Evolutionary conservation across 1,284 basidiomycete genomes (phyloP), one percentile per base, ranked within the genome.

Genomic region (Exobasidium cylindrosporum): DNA sequence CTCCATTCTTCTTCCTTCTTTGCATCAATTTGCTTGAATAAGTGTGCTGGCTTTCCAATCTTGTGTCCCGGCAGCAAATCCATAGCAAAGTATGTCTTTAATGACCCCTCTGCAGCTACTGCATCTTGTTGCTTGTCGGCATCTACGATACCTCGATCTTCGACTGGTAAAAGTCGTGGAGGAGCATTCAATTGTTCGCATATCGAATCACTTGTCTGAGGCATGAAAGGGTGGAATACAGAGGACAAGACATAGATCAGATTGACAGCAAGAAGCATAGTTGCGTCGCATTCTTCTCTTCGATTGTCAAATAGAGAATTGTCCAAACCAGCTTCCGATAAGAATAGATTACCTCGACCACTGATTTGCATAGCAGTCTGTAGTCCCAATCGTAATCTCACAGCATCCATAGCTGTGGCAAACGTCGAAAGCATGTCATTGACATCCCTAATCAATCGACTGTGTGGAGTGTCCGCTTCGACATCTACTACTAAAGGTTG

Each of bases 181-280:
- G 93, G 93, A 0, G 93, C 94, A 79, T 96, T 92, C 68, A 98
- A 86, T 80, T 98, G 96, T 31, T 82, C 80, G 64, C 96, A 85
- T 65, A 99, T 94, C 7, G 87, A 84, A 23, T 87, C 86, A 28
- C 89, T 87, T 0, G 91, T 95, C 26, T 87, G 85, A 43, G 96
- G 96, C 94, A 99, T 97, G 87, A 93, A 99, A 0, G 96, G 95
- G 79, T 94, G 89, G 68, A 92, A 82, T 67, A 96, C 83, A 31
- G 88, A 88, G 11, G 91, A 89, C 61, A 99, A 85, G 30, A 89
- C 82, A 81, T 96, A 98, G 81, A 98, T 96, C 70, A 99, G 84
- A 83, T 97, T 97, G 81, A 93, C 82, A 24, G 92, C 89, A 62
- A 94, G 65, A 10, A 91, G 87, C 66, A 97, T 84, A 66, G 97